Conservation (phyloP, 176 grass and related monocot species). For the Saccharum spontaneum region DNA sequence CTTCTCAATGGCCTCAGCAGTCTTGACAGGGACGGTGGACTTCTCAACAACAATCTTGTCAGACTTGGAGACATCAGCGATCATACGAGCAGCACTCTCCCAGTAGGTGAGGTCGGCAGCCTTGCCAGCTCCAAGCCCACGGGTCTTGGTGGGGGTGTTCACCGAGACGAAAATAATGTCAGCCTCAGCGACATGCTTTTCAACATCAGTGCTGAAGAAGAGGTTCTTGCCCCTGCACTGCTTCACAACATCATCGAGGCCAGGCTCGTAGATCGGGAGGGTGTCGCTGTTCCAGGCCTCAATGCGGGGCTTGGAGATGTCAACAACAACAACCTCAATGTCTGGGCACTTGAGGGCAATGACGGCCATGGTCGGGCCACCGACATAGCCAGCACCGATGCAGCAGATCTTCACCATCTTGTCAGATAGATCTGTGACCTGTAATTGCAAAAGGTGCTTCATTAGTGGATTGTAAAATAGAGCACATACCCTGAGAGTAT, state of each 20-base stretch:
- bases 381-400: slow-evolving; percentile 91
- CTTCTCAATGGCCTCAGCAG: slow-evolving; percentile 91
- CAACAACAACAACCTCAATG: slow-evolving; percentile 72
- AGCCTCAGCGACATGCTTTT: slow-evolving; percentile 76
- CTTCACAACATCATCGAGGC: slow-evolving; percentile 86
- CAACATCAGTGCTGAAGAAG: slow-evolving; percentile 85
- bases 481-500: neutral
- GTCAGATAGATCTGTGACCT: slow-evolving; percentile 27
- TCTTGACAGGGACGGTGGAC: slow-evolving; percentile 92
- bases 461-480: neutral
- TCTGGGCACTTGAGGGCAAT: slow-evolving; percentile 83
- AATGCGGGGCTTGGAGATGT: slow-evolving; percentile 74
- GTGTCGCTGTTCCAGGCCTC: slow-evolving; percentile 91
- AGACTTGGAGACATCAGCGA: slow-evolving; percentile 83
- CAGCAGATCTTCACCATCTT: slow-evolving; percentile 98
- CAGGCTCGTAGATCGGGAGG: slow-evolving; percentile 86
- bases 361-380: slow-evolving; percentile 89
- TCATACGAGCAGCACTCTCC: slow-evolving; percentile 96
- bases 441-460: neutral
- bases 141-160: slow-evolving; percentile 92
- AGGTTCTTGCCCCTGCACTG: slow-evolving; percentile 76
- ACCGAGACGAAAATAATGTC: slow-evolving; percentile 93
- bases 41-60: slow-evolving; percentile 98
- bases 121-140: slow-evolving; percentile 91
- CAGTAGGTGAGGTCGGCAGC: slow-evolving; percentile 91